Evolutionary conservation across 1,284 basidiomycete genomes (phyloP).

Genomic region (Ustilago crameri): DNA sequence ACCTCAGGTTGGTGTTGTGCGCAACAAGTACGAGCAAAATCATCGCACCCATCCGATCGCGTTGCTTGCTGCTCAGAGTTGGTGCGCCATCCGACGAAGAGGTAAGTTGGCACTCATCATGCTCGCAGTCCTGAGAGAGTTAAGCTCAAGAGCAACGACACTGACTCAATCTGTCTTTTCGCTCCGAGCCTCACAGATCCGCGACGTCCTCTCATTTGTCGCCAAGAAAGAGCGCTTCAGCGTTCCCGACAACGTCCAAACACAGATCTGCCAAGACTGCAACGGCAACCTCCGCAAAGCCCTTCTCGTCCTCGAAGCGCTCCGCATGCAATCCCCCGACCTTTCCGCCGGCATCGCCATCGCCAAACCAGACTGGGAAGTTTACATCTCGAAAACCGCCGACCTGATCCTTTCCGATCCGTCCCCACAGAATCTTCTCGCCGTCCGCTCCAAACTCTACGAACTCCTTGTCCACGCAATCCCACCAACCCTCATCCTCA

Average conservation of each 20-base stretch:
- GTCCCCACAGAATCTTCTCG: constrained; percentile 88
- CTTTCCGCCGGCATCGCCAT: constrained; percentile 76
- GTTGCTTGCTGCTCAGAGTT: constrained; percentile 92
- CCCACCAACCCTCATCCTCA: constrained; percentile 77
- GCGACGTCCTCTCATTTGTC: constrained; percentile 79
- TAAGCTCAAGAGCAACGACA: too few species aligned
- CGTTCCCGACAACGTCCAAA: constrained; percentile 79
- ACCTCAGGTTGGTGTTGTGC: constrained; percentile 95
- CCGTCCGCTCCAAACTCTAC: constrained; percentile 91
- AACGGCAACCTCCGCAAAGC: constrained; percentile 94
- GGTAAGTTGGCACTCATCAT: constrained; percentile 19
- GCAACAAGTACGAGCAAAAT: constrained; percentile 97
- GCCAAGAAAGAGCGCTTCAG: constrained; percentile 84
- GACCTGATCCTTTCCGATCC: constrained; percentile 93
- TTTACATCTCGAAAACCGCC: constrained; percentile 94
- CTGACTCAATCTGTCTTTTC: background rate
- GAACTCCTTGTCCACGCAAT: constrained; percentile 97
- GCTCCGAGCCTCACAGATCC: constrained; percentile 74
- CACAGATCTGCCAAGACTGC: constrained; percentile 81
- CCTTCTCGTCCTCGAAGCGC: constrained; percentile 89
- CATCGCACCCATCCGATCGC: constrained; percentile 95
- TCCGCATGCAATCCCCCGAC: constrained; percentile 77
- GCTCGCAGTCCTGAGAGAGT: too few species aligned
- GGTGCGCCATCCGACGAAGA: constrained; percentile 84
- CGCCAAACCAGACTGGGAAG: constrained; percentile 97